These are phyloP conservation scores for Basipetospora chlamydospora DNA, from an alignment of 2,329 filamentous ascomycete genomes.

Conservation along the genomic window DNA sequence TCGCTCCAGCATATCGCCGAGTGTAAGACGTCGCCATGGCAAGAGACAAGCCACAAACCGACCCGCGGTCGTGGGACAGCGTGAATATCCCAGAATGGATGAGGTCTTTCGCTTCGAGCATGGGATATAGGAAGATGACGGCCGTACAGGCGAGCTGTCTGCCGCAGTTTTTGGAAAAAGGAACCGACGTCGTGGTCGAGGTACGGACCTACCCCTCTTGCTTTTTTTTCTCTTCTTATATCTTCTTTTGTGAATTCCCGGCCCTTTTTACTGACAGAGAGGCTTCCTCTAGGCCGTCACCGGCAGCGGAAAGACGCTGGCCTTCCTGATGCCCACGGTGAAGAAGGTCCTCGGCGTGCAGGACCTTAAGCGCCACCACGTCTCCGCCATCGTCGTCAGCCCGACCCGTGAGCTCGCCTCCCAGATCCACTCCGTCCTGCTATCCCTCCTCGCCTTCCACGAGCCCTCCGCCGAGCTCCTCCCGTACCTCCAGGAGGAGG, in stretches of 20 bases:
- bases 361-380: slow-evolving; percentile 76
- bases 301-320: slow-evolving; percentile 78
- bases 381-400: slow-evolving; percentile 82
- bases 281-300: slow-evolving; percentile 80
- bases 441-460: slow-evolving; percentile 71
- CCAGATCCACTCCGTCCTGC: slow-evolving; percentile 74
- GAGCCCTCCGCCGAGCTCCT: slow-evolving; percentile 56
- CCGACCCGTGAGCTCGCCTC: slow-evolving; percentile 81
- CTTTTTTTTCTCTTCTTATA: too few relatives aligned
- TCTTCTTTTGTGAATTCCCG: too few relatives aligned
- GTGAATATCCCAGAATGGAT: slow-evolving; percentile 51
- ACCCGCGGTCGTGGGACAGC: slow-evolving; percentile 30
- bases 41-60: slow-evolving; percentile 20
- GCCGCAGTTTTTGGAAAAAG: slow-evolving; percentile 69
- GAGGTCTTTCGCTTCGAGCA: slow-evolving; percentile 64
- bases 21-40: too few relatives aligned
- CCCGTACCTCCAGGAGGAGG: slow-evolving; percentile 38
- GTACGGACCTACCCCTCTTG: too few relatives aligned
- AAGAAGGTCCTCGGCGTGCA: slow-evolving; percentile 68
- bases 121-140: slow-evolving; percentile 80
- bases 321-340: slow-evolving; percentile 72
- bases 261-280: too few relatives aligned
- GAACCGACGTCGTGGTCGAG: slow-evolving; percentile 69
- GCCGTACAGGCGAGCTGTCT: slow-evolving; percentile 90
- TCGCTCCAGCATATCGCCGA: too few relatives aligned